Conservation (phyloP, 2,329 filamentous ascomycete genomes). For the Trematosphaeria pertusa region DNA sequence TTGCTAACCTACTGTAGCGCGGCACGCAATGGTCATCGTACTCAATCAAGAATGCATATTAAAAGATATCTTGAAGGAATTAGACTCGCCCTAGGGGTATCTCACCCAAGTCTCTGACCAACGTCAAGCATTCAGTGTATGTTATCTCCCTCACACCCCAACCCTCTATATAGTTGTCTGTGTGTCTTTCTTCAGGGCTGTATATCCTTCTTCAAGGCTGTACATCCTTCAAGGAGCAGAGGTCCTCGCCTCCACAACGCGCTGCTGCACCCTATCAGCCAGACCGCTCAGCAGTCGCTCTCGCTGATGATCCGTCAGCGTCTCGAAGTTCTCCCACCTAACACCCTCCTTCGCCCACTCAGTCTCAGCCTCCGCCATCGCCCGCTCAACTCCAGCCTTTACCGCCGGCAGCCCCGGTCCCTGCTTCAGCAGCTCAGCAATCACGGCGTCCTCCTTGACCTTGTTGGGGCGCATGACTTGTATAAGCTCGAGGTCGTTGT, state of each 20-base stretch:
- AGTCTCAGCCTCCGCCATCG: neutral
- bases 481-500: neutral
- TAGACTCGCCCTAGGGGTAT: neutral
- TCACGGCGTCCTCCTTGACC: neutral
- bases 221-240: too few relatives aligned
- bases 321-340: neutral
- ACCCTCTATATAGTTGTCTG: too few relatives aligned
- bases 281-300: too few relatives aligned
- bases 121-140: neutral
- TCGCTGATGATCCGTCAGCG: too few relatives aligned
- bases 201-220: too few relatives aligned
- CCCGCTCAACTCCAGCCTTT: neutral
- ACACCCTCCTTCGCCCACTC: neutral
- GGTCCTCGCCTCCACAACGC: too few relatives aligned
- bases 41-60: neutral
- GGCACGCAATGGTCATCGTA: neutral
- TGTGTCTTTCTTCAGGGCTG: too few relatives aligned
- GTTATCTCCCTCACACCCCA: too few relatives aligned
- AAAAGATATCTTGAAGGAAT: neutral
- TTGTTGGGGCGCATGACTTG: neutral
- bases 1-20: neutral
- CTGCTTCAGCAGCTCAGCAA: neutral
- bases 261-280: too few relatives aligned
- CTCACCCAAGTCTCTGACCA: neutral
- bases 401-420: neutral